Conservation (phyloP, 106 monocot species). For the Agapanthus africanus region DNA sequence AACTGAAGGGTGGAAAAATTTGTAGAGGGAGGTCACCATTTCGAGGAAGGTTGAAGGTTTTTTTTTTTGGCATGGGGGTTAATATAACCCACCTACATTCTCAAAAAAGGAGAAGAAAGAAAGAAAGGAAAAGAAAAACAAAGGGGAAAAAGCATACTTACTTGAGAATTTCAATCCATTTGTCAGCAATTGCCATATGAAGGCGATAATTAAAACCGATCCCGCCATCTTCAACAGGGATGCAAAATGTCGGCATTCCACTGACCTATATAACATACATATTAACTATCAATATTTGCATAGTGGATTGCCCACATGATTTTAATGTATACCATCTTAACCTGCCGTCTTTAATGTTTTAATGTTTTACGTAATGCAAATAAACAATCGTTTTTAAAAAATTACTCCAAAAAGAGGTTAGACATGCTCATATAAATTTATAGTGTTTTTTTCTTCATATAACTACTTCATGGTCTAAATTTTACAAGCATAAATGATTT, state of each 20-base stretch:
- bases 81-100: too few species aligned
- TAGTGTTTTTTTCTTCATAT: background rate
- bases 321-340: background rate
- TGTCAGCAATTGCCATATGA: slow-evolving; percentile 97
- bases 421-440: background rate
- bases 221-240: slow-evolving; percentile 89
- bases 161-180: slow-evolving; percentile 98
- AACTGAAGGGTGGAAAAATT: too few species aligned
- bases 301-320: background rate
- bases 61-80: too few species aligned
- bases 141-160: too few species aligned
- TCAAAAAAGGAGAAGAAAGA: too few species aligned
- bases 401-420: background rate
- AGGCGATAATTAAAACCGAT: slow-evolving; percentile 94
- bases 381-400: background rate
- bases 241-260: slow-evolving; percentile 94
- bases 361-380: slow-evolving; percentile 7
- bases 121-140: too few species aligned
- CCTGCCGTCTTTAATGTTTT: background rate
- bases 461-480: background rate
- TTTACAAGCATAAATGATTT: background rate
- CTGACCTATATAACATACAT: slow-evolving; percentile 61
- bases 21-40: too few species aligned
- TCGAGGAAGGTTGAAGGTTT: too few species aligned
- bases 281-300: background rate